These are phyloP conservation scores for Leucaena leucocephala DNA, from an alignment of 306 rosid species.

Conservation along the genomic window DNA sequence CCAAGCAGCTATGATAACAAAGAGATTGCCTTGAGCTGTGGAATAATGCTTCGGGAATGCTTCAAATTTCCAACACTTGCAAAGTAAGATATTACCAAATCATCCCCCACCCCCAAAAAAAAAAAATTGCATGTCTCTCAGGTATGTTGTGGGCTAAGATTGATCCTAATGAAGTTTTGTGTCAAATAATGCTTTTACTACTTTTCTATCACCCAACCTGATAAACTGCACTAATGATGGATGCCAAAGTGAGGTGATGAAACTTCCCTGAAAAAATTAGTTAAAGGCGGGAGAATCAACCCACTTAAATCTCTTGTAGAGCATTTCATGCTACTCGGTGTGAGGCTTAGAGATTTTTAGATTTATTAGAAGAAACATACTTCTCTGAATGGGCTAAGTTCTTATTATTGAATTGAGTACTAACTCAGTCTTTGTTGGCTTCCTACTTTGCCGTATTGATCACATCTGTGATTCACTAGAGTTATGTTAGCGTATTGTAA, in stretches of 20 bases:
- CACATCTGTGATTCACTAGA: conserved; percentile 18
- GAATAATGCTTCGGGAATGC: conserved; percentile 95
- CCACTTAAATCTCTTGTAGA: not conserved
- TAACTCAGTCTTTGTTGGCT: not conserved
- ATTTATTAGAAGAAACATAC: conserved; percentile 3
- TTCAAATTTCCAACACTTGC: conserved; percentile 81
- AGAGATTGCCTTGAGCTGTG: conserved; percentile 91
- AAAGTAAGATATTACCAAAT: conserved; percentile 61
- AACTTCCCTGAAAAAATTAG: not conserved
- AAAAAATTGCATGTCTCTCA: conserved; percentile 11
- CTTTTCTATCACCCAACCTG: not conserved
- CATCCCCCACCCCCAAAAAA: not conserved
- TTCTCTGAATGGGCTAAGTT: conserved; percentile 17
- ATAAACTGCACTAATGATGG: not conserved
- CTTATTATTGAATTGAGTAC: conserved; percentile 8
- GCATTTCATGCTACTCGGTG: not conserved
- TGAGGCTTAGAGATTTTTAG: not conserved
- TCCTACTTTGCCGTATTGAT: not conserved
- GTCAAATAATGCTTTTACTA: conserved; percentile 29
- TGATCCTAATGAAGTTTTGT: conserved; percentile 31
- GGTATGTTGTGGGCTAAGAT: conserved; percentile 8
- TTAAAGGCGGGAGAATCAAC: not conserved
- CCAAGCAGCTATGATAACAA: conserved; percentile 88
- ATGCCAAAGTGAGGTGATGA: not conserved
- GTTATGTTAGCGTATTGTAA: conserved; percentile 21